Percentiles rank a stretch among this genome's conserved stretches.
These are phyloP conservation scores for Postia placenta DNA, from an alignment of 768 basidiomycete genomes.

Conservation along the genomic window DNA sequence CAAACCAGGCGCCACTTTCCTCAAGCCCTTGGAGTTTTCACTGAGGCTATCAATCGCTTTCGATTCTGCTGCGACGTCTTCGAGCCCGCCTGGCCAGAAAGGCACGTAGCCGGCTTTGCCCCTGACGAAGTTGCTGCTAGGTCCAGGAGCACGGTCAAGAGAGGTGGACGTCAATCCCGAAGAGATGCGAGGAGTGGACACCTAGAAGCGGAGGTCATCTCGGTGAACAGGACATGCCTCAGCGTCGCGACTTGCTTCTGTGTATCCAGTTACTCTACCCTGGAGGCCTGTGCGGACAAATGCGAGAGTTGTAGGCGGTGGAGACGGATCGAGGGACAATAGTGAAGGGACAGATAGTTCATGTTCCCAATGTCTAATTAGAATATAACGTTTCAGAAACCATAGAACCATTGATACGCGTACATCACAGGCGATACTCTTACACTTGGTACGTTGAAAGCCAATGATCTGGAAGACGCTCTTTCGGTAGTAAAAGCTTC, in stretches of 20 bases:
- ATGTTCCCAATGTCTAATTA: constrained; percentile 73
- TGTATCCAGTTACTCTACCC: constrained; percentile 75
- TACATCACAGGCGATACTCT: too few relatives aligned
- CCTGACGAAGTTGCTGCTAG: constrained; percentile 76
- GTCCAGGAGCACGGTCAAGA: constrained; percentile 76
- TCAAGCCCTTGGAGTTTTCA: constrained; percentile 38
- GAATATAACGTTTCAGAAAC: too few relatives aligned
- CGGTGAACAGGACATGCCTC: not conserved
- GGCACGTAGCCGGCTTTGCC: constrained; percentile 93
- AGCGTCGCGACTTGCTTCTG: constrained; percentile 46
- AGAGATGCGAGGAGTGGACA: constrained; percentile 43
- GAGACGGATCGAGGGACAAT: constrained; percentile 59
- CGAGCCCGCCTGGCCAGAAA: constrained; percentile 91
- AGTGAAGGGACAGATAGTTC: constrained; percentile 55
- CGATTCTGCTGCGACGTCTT: constrained; percentile 38
- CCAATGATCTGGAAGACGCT: constrained; percentile 62
- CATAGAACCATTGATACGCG: constrained; percentile 9
- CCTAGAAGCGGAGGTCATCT: constrained; percentile 30
- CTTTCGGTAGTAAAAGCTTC: constrained; percentile 64
- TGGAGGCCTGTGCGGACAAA: constrained; percentile 77
- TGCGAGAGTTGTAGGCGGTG: constrained; percentile 66
- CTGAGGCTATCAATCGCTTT: constrained; percentile 29
- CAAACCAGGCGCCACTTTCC: constrained; percentile 79
- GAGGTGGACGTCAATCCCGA: constrained; percentile 83
- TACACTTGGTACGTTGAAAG: constrained; percentile 83